phyloP scores from a whole-genome alignment of 2,329 filamentous ascomycete genomes.

The Grosmannia serpens region DNA sequence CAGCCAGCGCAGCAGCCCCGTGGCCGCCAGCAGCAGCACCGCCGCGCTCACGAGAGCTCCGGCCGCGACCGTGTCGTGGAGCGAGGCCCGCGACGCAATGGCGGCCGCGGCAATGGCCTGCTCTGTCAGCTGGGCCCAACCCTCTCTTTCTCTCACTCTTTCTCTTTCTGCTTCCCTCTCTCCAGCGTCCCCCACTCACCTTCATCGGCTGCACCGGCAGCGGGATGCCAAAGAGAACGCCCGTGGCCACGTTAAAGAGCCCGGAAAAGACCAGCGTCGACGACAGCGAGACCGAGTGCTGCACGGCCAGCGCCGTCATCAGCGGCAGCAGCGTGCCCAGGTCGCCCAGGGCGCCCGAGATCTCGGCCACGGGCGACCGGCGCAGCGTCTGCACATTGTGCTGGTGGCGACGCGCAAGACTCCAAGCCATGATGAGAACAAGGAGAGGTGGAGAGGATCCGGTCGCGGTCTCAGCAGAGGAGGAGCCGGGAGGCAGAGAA shows the following conservation, averaged over 20 bases:
- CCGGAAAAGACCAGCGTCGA: constrained; percentile 84
- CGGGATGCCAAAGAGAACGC: constrained; percentile 73
- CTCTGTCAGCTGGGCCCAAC: not conserved
- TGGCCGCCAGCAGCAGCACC: constrained; percentile 66
- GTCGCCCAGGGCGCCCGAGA: constrained; percentile 80
- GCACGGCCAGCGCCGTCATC: constrained; percentile 72
- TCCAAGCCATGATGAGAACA: constrained; percentile 10
- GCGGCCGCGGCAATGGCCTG: constrained; percentile 76
- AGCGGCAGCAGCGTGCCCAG: constrained; percentile 82
- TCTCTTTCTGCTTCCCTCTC: not conserved
- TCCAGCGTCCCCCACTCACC: constrained; percentile 20
- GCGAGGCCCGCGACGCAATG: constrained; percentile 56
- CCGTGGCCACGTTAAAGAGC: constrained; percentile 74
- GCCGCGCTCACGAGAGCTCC: constrained; percentile 67
- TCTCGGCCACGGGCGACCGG: constrained; percentile 48
- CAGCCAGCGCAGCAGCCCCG: constrained; percentile 65
- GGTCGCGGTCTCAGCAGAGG: no score
- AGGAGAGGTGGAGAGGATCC: no score
- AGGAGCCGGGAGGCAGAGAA: no score
- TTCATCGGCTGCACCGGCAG: constrained; percentile 85
- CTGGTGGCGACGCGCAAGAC: constrained; percentile 24
- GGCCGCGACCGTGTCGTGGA: constrained; percentile 66
- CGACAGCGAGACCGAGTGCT: constrained; percentile 67
- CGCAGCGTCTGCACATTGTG: constrained; percentile 39
- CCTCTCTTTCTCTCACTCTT: not conserved